Evolutionary conservation across 1,139 yeast genomes (phyloP).

Genomic region (Meyerozyma athensensis): DNA sequence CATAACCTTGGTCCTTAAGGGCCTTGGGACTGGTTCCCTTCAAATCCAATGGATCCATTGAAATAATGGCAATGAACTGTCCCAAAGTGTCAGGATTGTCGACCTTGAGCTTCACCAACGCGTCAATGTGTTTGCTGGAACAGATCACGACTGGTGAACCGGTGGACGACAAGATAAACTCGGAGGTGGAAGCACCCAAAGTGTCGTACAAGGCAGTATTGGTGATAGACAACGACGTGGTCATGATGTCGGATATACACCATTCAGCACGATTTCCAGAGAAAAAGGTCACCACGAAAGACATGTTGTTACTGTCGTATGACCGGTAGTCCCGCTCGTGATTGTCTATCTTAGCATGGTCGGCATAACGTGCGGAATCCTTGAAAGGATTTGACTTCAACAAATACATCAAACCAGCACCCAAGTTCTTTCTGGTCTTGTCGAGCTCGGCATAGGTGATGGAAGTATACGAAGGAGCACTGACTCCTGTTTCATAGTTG

Average conservation of each 20-base stretch:
- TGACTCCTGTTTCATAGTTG: slow-evolving; percentile 15
- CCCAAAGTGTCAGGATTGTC: slow-evolving; percentile 14
- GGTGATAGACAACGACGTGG: slow-evolving; percentile 18
- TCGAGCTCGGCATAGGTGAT: slow-evolving; percentile 16
- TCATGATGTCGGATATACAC: slow-evolving; percentile 21
- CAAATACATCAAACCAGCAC: slow-evolving; percentile 20
- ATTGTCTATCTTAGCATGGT: slow-evolving; percentile 19
- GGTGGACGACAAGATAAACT: slow-evolving; percentile 19
- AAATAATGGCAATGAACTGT: slow-evolving; percentile 16
- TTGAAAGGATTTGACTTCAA: slow-evolving; percentile 18
- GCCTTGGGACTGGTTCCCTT: slow-evolving; percentile 6
- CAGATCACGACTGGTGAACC: slow-evolving; percentile 20
- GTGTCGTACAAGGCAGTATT: slow-evolving; percentile 26
- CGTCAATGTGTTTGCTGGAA: slow-evolving; percentile 15
- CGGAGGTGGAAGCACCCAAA: slow-evolving; percentile 20
- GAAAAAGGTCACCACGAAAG: slow-evolving; percentile 18
- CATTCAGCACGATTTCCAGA: slow-evolving; percentile 22
- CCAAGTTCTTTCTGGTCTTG: slow-evolving; percentile 12
- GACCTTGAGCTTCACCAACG: slow-evolving; percentile 15
- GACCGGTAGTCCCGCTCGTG: slow-evolving; percentile 12
- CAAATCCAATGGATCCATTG: slow-evolving; percentile 20
- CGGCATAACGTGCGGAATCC: slow-evolving; percentile 11
- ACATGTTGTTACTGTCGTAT: slow-evolving; percentile 10
- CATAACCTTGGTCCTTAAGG: slow-evolving; percentile 11
- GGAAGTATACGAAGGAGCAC: slow-evolving; percentile 12